phyloP scores from a whole-genome alignment of 148 eudicot genomes.

The Rhododendron simsii region DNA sequence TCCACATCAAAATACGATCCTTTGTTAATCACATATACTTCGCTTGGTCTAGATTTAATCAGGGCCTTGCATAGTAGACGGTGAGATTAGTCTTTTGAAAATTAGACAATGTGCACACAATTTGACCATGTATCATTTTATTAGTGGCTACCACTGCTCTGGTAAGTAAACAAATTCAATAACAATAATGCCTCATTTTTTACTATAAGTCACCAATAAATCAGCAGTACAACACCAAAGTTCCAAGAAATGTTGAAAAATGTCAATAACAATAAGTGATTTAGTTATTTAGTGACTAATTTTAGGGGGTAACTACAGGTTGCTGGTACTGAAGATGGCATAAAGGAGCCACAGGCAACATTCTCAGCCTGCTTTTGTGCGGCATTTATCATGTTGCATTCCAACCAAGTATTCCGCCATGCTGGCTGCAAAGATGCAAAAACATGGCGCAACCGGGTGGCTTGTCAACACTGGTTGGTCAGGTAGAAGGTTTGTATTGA shows the following conservation, averaged over 20 bases:
- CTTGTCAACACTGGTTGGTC: constrained; percentile 89
- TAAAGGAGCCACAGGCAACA: constrained; percentile 73
- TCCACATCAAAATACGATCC: too few species aligned
- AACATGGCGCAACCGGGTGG: constrained; percentile 72
- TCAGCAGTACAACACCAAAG: not conserved
- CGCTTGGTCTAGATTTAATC: too few species aligned
- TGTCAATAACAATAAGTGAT: not conserved
- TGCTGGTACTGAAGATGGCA: constrained; percentile 74
- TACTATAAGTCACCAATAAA: not conserved
- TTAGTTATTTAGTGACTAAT: not conserved
- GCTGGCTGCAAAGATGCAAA: constrained; percentile 80
- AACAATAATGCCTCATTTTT: not conserved
- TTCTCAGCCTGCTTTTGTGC: constrained; percentile 89
- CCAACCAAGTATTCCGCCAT: constrained; percentile 77
- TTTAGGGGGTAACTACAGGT: constrained; percentile 26
- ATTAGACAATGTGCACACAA: too few species aligned
- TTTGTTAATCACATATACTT: too few species aligned
- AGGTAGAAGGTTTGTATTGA: constrained; percentile 54
- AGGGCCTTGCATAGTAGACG: too few species aligned
- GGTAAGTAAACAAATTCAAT: constrained; percentile 24
- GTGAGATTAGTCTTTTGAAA: too few species aligned
- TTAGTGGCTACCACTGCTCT: constrained; percentile 82
- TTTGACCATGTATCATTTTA: constrained; percentile 76
- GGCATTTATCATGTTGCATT: constrained; percentile 75
- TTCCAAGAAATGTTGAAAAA: not conserved